A percentile compares a stretch with the other conserved stretches of the same genome.
Conservation (phyloP, 78 protist species). For the Dictyostelium purpureum region DNA sequence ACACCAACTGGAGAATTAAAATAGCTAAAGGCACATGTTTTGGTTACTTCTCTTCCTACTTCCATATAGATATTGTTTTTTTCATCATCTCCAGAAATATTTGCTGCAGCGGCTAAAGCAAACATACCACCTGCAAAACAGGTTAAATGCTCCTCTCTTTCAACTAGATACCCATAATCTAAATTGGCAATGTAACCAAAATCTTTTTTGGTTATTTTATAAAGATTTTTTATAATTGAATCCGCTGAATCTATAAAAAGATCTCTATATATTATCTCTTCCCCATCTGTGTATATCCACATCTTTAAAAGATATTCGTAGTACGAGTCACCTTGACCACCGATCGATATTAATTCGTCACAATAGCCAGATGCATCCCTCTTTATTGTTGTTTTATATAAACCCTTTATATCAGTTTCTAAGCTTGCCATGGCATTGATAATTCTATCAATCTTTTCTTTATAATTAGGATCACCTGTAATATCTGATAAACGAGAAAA, state of each 20-base stretch:
- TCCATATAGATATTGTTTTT: background rate
- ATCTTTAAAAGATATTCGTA: slow-evolving; percentile 86
- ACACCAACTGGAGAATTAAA: slow-evolving; percentile 49
- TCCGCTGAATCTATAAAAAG: slow-evolving; percentile 79
- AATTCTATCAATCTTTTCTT: background rate
- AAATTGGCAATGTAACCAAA: background rate
- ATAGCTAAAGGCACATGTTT: slow-evolving; percentile 59
- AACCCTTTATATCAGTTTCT: background rate
- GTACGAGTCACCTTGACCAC: slow-evolving; percentile 88
- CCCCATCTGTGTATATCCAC: slow-evolving; percentile 43
- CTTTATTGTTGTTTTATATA: background rate
- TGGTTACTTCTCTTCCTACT: slow-evolving; percentile 11
- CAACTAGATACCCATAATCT: background rate
- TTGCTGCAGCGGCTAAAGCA: slow-evolving; percentile 77
- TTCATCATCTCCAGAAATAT: background rate
- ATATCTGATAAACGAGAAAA: slow-evolving; percentile 68
- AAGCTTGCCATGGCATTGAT: background rate
- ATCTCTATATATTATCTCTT: background rate
- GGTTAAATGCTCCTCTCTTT: slow-evolving; percentile 89
- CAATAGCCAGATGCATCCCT: slow-evolving; percentile 9
- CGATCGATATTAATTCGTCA: slow-evolving; percentile 26
- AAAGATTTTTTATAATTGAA: background rate
- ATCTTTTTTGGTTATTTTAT: background rate
- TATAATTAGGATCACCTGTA: slow-evolving; percentile 64
- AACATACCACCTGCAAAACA: slow-evolving; percentile 95